Conservation (phyloP, 1,284 basidiomycete genomes). For the Apiotrichum domesticum region DNA sequence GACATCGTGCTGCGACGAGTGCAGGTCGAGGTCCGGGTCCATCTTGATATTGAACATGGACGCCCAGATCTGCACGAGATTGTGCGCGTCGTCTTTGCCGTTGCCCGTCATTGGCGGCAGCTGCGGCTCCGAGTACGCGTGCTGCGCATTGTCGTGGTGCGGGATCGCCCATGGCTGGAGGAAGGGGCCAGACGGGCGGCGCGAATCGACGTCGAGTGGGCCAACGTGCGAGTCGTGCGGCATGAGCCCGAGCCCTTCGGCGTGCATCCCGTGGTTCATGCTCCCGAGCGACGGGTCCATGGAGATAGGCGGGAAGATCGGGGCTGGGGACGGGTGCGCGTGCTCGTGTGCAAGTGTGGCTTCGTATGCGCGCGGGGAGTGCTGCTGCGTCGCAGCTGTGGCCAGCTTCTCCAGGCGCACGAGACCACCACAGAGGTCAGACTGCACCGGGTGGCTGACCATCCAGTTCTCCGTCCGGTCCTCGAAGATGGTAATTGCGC, state of each 20-base stretch:
- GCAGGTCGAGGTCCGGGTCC: slow-evolving; percentile 15
- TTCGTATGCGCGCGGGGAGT: not conserved
- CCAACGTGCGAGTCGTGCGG: not conserved
- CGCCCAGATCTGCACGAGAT: slow-evolving; percentile 34
- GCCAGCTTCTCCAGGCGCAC: slow-evolving; percentile 42
- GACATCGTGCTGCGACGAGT: not conserved
- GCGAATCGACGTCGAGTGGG: slow-evolving; percentile 1
- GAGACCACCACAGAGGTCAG: slow-evolving; percentile 39
- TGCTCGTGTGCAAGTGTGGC: not conserved
- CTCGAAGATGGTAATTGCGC: slow-evolving; percentile 39
- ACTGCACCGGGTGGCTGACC: slow-evolving; percentile 43
- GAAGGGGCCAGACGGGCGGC: slow-evolving; percentile 12
- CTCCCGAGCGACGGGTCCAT: slow-evolving; percentile 10
- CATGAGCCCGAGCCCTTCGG: no score
- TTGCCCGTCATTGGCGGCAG: slow-evolving; percentile 24
- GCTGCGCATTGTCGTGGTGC: slow-evolving; percentile 1
- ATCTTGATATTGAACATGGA: slow-evolving; percentile 43
- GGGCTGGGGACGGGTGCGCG: not conserved
- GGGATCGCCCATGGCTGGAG: slow-evolving; percentile 15
- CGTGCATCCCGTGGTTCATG: not conserved
- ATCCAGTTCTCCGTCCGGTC: slow-evolving; percentile 38
- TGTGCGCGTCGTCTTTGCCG: slow-evolving; percentile 1
- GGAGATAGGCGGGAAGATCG: slow-evolving; percentile 10
- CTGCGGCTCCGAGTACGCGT: slow-evolving; percentile 4
- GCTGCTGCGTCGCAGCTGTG: slow-evolving; percentile 18